These are phyloP conservation scores for Agastache rugosa DNA, from an alignment of 257 asterid species.

Conservation along the genomic window DNA sequence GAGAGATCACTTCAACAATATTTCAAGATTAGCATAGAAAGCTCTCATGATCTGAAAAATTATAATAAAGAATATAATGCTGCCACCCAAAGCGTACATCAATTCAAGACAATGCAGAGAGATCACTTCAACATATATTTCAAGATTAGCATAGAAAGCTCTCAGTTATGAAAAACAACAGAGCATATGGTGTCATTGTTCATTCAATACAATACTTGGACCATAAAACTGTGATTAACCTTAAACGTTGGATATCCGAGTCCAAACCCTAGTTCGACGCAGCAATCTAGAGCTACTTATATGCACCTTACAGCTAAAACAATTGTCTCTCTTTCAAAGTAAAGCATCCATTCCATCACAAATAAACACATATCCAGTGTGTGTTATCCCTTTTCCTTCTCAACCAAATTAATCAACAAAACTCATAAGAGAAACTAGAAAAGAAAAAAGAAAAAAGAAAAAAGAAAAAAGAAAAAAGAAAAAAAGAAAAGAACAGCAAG, in stretches of 20 bases:
- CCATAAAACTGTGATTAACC: neutral
- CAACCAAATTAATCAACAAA: conserved; percentile 26
- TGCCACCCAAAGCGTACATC: conserved; percentile 11
- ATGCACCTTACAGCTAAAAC: neutral
- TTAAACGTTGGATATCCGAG: neutral
- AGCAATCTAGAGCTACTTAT: neutral
- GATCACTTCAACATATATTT: conserved; percentile 4
- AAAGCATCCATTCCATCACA: neutral
- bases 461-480: too few species aligned
- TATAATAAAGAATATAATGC: conserved; percentile 34
- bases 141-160: conserved; percentile 12
- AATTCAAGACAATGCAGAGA: conserved; percentile 21
- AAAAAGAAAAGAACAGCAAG: conserved; percentile 7
- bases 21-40: neutral
- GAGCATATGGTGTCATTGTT: neutral
- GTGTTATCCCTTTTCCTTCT: conserved; percentile 8
- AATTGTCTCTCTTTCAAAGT: neutral
- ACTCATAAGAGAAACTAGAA: neutral
- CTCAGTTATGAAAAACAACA: neutral
- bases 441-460: neutral
- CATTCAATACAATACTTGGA: neutral
- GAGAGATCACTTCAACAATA: conserved; percentile 10
- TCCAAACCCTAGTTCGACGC: conserved; percentile 11
- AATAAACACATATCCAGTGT: neutral
- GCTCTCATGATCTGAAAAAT: conserved; percentile 73